Evolutionary conservation across 768 basidiomycete species (phyloP).

Genomic region (Cubamyces lactineus): DNA sequence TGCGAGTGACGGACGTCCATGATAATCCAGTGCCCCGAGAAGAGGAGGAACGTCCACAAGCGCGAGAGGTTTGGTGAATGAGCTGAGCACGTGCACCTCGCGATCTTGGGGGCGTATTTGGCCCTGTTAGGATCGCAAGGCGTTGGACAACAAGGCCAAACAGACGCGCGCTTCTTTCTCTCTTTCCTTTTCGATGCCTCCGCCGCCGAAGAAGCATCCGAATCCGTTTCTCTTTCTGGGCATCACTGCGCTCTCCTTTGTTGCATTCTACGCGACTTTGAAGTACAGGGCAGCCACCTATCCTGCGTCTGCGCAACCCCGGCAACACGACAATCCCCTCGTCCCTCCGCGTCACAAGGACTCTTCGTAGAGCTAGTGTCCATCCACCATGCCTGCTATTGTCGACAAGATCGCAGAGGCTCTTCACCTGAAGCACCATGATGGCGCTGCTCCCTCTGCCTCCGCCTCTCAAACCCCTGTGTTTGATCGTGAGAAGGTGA

Average conservation of each 20-base stretch:
- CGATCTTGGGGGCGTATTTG: conserved; percentile 32
- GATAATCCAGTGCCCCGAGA: background rate
- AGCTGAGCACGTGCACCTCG: conserved; percentile 17
- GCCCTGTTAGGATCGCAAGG: conserved; percentile 28
- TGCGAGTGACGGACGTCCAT: conserved; percentile 69
- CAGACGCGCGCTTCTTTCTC: conserved; percentile 6
- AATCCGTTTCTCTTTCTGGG: conserved; percentile 67
- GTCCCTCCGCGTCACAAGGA: conserved; percentile 58
- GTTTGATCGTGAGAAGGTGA: conserved; percentile 76
- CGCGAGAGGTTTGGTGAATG: background rate
- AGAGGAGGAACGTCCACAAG: background rate
- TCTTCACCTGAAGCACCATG: conserved; percentile 37
- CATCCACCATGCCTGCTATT: conserved; percentile 40
- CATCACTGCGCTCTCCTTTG: conserved; percentile 58
- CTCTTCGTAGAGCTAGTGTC: conserved; percentile 25
- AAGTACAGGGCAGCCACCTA: conserved; percentile 57
- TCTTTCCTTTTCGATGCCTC: conserved; percentile 15
- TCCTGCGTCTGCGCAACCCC: conserved; percentile 63
- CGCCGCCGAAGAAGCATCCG: conserved; percentile 42
- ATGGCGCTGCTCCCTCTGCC: background rate
- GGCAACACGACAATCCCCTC: conserved; percentile 67
- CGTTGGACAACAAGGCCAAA: conserved; percentile 26
- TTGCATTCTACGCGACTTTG: conserved; percentile 56
- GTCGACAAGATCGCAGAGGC: conserved; percentile 46
- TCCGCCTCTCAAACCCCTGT: conserved; percentile 38